phyloP scores from a whole-genome alignment of 345 rosid species.

The Carallia pectinifolia region DNA sequence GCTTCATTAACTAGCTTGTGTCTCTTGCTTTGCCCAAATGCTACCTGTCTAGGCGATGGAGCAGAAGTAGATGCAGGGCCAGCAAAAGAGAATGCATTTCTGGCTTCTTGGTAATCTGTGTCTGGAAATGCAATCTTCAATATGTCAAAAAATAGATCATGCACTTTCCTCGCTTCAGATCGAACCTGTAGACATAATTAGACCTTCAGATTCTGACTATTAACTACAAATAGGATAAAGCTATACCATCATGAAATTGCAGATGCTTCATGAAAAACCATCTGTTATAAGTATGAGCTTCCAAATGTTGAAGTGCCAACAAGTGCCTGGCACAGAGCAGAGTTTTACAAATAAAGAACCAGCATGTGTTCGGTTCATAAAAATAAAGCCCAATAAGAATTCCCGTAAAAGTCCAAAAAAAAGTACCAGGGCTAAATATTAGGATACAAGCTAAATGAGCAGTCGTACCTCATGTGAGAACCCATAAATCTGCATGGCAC shows the following conservation, averaged over 20 bases:
- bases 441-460: not conserved
- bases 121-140: slow-evolving; percentile 93
- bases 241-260: too few relatives aligned
- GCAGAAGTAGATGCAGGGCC: slow-evolving; percentile 46
- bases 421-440: not conserved
- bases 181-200: slow-evolving; percentile 57
- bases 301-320: not conserved
- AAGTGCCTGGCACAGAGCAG: not conserved
- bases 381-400: too few relatives aligned
- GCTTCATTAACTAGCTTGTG: slow-evolving; percentile 52
- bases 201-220: slow-evolving; percentile 13
- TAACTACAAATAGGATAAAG: not conserved
- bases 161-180: slow-evolving; percentile 94
- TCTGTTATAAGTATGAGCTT: not conserved
- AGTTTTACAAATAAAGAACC: not conserved
- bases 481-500: slow-evolving; percentile 81
- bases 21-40: slow-evolving; percentile 60
- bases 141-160: slow-evolving; percentile 91
- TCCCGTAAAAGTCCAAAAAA: not conserved
- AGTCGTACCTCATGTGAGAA: slow-evolving; percentile 87
- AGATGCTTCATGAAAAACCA: too few relatives aligned
- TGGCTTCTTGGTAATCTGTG: slow-evolving; percentile 78
- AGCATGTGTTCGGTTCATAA: too few relatives aligned
- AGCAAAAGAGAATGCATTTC: slow-evolving; percentile 67
- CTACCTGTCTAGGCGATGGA: slow-evolving; percentile 53